A percentile compares a stretch with the other conserved stretches of the same genome.
phyloP scores from a whole-genome alignment of 345 rosid genomes.

The Eucalyptus pauciflora region DNA sequence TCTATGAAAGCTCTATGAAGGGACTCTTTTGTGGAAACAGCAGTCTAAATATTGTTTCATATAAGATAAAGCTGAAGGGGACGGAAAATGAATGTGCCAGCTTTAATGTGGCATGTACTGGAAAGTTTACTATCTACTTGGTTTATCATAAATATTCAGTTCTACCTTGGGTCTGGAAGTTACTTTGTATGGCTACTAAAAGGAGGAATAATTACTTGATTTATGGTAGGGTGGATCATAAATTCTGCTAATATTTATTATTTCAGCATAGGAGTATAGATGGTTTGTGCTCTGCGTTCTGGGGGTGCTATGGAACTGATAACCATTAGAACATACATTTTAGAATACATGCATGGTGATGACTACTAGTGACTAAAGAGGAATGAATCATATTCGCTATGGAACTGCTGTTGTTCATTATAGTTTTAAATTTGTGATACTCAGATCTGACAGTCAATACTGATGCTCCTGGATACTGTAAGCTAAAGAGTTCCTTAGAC shows the following conservation, averaged over 20 bases:
- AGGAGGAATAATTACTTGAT: background rate
- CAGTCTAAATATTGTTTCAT: background rate
- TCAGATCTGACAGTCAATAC: background rate
- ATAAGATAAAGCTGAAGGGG: background rate
- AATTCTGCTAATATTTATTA: background rate
- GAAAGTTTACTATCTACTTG: background rate
- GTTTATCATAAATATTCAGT: background rate
- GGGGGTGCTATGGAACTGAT: background rate
- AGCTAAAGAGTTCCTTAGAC: background rate
- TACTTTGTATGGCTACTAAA: background rate
- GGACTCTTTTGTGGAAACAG: background rate
- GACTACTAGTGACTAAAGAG: background rate
- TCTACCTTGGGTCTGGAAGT: background rate
- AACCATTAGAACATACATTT: background rate
- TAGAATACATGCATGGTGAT: background rate
- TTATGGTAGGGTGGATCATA: background rate
- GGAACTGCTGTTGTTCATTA: background rate
- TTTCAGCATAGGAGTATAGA: background rate
- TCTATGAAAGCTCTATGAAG: background rate
- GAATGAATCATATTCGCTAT: background rate
- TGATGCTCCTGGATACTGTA: background rate
- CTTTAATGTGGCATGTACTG: background rate
- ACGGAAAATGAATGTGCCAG: background rate
- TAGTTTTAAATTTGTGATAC: background rate
- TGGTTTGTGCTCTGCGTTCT: background rate